Evolutionary conservation across 352 stramenopile species (phyloP).

Genomic region (Phytophthora sp.): DNA sequence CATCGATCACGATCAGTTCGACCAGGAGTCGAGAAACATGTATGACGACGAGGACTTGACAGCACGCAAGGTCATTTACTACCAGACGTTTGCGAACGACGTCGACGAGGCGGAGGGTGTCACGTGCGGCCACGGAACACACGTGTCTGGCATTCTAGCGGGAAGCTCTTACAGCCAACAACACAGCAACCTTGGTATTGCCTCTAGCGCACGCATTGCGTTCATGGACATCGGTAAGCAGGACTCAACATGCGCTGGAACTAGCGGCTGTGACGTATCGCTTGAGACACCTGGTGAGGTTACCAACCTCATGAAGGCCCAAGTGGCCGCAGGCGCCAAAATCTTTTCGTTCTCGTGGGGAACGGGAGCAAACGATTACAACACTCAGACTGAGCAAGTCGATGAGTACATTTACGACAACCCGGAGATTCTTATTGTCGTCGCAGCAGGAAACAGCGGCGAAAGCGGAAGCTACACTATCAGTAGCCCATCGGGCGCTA

Average conservation of each 20-base stretch:
- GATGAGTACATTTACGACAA: conserved; percentile 83
- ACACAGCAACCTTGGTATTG: conserved; percentile 66
- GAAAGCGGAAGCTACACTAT: conserved; percentile 65
- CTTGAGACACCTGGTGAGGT: conserved; percentile 56
- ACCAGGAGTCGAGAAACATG: conserved; percentile 56
- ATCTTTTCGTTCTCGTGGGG: conserved; percentile 82
- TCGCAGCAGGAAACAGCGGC: conserved; percentile 85
- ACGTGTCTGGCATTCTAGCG: conserved; percentile 84
- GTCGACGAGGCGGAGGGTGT: conserved; percentile 67
- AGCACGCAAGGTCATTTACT: conserved; percentile 85
- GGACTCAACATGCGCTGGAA: conserved; percentile 37
- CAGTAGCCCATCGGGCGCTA: conserved; percentile 71
- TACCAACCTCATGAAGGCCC: conserved; percentile 57
- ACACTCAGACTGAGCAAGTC: conserved; percentile 58
- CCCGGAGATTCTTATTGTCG: conserved; percentile 78
- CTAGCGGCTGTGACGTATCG: conserved; percentile 44
- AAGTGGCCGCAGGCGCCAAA: conserved; percentile 57
- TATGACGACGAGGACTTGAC: conserved; percentile 59
- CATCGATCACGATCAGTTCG: conserved; percentile 83
- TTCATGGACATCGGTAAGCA: conserved; percentile 91
- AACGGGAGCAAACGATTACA: conserved; percentile 65
- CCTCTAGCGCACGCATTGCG: conserved; percentile 78
- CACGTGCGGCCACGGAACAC: conserved; percentile 86
- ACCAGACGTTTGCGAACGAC: conserved; percentile 77
- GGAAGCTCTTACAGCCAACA: conserved; percentile 58